Base-by-base conservation (phyloP, 768 basidiomycete species). In the Phylloporus arenicola region DNA sequence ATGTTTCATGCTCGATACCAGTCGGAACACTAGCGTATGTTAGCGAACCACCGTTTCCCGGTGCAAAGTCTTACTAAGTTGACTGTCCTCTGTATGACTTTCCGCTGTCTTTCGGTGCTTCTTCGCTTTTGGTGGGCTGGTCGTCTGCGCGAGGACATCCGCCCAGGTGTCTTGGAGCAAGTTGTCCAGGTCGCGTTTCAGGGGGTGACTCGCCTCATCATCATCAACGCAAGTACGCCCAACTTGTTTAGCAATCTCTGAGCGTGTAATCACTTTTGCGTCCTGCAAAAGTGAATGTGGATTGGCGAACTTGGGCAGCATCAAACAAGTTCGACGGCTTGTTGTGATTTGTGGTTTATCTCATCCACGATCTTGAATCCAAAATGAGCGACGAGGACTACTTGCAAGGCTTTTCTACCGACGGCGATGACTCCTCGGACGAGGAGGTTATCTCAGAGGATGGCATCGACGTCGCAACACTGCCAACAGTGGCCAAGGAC, bases 401-500 rank as follows among this genome's bases (percentile, higher is more conserved):
- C 44, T 56, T 90, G 16, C 76, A 82, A 53, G 88, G 86, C 12
- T 88, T 91, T 64, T 86, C 86, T 1, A 82, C 85, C 6, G 87
- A 88, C 57, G 83, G 83, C 43, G 81, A 84, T 46, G 79, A 80
- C 49, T 84, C 86, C 30, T 89, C 87, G 9, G 90, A 90, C 48
- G 92, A 91, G 22, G 88, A 89, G 53, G 77, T 79, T 12, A 67
- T 70, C 22, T 75, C 73, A 46, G 77, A 74, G 57, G 78, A 78
- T 25, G 78, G 72, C 2, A 78, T 93, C 38, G 86, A 93, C 54
- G 70, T 92, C 24, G 71, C 63, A 22, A 84, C 81, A 58, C 75
- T 97, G 34, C 94, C 93, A 1, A 92, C 89, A 0, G 73, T 92
- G 22, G 87, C 88, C 22, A 94, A 92, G 62, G 92, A 94, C 64